phyloP scores from a whole-genome alignment of 371 early-diverging fungal genomes.

The Circinella minor region DNA sequence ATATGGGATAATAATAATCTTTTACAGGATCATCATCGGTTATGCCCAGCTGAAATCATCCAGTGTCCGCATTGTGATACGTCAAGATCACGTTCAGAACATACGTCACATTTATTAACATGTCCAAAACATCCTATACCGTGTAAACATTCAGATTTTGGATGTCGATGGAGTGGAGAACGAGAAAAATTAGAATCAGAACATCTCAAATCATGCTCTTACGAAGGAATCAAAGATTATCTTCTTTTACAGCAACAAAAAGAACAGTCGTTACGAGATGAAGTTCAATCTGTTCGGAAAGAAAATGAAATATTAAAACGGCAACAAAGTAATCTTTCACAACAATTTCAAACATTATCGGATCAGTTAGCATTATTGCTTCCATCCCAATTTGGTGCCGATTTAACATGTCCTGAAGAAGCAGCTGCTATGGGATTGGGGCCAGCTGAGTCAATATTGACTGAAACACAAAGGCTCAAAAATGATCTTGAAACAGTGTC shows the following conservation, averaged over 20 bases:
- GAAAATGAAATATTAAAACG: constrained; percentile 51
- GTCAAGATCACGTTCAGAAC: constrained; percentile 51
- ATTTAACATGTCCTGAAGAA: constrained; percentile 25
- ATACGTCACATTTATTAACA: constrained; percentile 51
- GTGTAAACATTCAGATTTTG: constrained; percentile 59
- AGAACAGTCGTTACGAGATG: constrained; percentile 47
- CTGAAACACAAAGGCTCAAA: constrained; percentile 60
- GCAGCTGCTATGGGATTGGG: constrained; percentile 11
- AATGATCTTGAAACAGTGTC: constrained; percentile 65
- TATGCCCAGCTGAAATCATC: constrained; percentile 64
- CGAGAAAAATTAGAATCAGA: constrained; percentile 36
- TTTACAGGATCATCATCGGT: constrained; percentile 48
- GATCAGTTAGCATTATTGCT: constrained; percentile 47
- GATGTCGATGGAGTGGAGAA: constrained; percentile 69
- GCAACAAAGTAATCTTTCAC: constrained; percentile 44
- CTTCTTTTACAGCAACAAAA: constrained; percentile 51
- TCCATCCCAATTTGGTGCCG: constrained; percentile 39
- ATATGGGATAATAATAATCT: too few relatives aligned
- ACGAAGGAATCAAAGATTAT: constrained; percentile 65
- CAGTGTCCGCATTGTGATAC: constrained; percentile 65
- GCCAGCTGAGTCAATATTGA: constrained; percentile 26
- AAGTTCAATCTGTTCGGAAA: constrained; percentile 47
- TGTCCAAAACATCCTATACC: constrained; percentile 57
- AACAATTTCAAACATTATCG: constrained; percentile 46
- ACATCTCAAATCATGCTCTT: constrained; percentile 59